These are phyloP conservation scores for Cydonia oblonga DNA, from an alignment of 331 rosid genomes.

Conservation along the genomic window DNA sequence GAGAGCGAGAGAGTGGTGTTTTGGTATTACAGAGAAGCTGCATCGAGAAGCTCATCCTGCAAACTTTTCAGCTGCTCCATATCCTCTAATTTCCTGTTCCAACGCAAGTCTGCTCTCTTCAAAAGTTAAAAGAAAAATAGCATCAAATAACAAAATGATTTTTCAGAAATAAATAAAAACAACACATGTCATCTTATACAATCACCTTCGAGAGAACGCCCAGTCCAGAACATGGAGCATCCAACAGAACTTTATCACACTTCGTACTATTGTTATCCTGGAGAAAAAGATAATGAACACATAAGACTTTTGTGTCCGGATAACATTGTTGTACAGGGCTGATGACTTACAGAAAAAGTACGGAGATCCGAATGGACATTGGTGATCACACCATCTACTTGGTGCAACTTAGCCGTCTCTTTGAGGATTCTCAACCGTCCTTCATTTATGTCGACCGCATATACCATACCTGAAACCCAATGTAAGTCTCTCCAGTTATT, in stretches of 20 bases:
- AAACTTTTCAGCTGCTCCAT: slow-evolving; percentile 59
- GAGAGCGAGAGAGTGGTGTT: background rate
- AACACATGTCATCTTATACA: slow-evolving; percentile 4
- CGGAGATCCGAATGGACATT: slow-evolving; percentile 60
- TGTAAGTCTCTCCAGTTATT: background rate
- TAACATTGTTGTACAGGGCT: background rate
- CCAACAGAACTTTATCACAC: slow-evolving; percentile 72
- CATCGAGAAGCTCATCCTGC: slow-evolving; percentile 70
- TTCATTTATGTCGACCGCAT: slow-evolving; percentile 58
- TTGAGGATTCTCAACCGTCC: slow-evolving; percentile 79
- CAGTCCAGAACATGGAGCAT: slow-evolving; percentile 78
- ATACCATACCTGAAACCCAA: slow-evolving; percentile 51
- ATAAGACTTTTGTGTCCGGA: background rate
- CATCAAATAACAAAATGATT: background rate
- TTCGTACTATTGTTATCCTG: slow-evolving; percentile 41
- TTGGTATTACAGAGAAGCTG: slow-evolving; percentile 59
- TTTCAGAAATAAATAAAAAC: background rate
- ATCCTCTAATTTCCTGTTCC: slow-evolving; percentile 69
- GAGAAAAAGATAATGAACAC: slow-evolving; percentile 14
- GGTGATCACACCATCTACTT: slow-evolving; percentile 55
- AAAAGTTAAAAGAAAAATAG: slow-evolving; percentile 2
- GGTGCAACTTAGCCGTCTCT: slow-evolving; percentile 74
- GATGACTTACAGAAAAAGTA: slow-evolving; percentile 37
- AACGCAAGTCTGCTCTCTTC: slow-evolving; percentile 86
- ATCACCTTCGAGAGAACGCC: slow-evolving; percentile 90